phyloP scores from a whole-genome alignment of 371 early-diverging fungal genomes.

The Fennellomyces sp. region DNA sequence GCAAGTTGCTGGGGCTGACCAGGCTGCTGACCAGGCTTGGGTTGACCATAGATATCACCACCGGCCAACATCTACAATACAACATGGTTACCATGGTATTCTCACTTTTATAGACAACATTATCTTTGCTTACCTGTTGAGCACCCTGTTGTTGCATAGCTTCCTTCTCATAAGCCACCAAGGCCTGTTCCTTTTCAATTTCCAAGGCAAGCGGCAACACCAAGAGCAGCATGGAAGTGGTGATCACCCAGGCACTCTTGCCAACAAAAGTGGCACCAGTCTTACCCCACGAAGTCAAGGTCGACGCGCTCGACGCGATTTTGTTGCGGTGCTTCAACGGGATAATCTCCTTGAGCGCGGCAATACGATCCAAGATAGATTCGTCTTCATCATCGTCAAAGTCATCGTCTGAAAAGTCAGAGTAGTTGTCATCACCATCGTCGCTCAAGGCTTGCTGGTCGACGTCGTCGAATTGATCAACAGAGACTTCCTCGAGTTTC shows the following conservation, averaged over 20 bases:
- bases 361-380: slow-evolving; percentile 69
- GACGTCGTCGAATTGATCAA: slow-evolving; percentile 46
- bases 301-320: slow-evolving; percentile 52
- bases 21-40: slow-evolving; percentile 24
- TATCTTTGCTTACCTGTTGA: slow-evolving; percentile 42
- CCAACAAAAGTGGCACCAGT: slow-evolving; percentile 66
- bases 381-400: slow-evolving; percentile 60
- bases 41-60: slow-evolving; percentile 28
- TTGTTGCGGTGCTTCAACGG: slow-evolving; percentile 69
- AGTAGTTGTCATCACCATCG: slow-evolving; percentile 56
- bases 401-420: slow-evolving; percentile 62
- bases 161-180: slow-evolving; percentile 78
- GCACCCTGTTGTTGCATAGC: slow-evolving; percentile 68
- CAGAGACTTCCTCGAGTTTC: slow-evolving; percentile 56
- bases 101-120: background rate
- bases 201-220: slow-evolving; percentile 78
- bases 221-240: slow-evolving; percentile 76
- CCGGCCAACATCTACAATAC: slow-evolving; percentile 35
- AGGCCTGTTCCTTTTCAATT: slow-evolving; percentile 75
- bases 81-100: background rate
- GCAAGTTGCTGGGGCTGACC: slow-evolving; percentile 17
- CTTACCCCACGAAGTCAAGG: slow-evolving; percentile 59
- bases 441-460: slow-evolving; percentile 42
- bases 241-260: slow-evolving; percentile 81
- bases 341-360: slow-evolving; percentile 78